These are phyloP conservation scores for Amphichorda felina DNA, from an alignment of 2,329 filamentous ascomycete species.

Conservation along the genomic window DNA sequence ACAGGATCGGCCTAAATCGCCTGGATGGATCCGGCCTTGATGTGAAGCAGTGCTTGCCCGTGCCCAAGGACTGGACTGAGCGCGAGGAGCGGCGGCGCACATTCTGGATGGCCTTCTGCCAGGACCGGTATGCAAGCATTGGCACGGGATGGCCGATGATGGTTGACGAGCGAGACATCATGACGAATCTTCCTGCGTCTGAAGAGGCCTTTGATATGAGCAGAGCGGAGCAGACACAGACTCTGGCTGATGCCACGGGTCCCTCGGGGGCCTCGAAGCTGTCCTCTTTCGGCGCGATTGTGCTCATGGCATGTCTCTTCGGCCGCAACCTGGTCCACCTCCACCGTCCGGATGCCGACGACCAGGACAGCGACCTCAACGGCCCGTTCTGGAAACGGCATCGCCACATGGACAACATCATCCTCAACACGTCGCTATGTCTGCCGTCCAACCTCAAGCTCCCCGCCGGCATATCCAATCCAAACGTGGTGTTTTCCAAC, in stretches of 20 bases:
- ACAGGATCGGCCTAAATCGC: conserved; percentile 82
- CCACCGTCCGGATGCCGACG: conserved; percentile 72
- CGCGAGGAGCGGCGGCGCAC: conserved; percentile 81
- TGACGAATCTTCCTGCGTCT: conserved; percentile 71
- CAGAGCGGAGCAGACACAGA: conserved; percentile 58
- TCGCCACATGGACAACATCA: conserved; percentile 74
- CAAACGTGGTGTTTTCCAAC: conserved; percentile 86
- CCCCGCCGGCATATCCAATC: conserved; percentile 60
- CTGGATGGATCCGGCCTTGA: conserved; percentile 74
- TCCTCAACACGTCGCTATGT: conserved; percentile 75
- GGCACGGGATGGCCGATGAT: conserved; percentile 96
- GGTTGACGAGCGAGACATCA: conserved; percentile 82
- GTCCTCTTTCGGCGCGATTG: conserved; percentile 67
- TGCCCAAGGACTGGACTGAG: conserved; percentile 87
- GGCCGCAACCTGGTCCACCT: conserved; percentile 85
- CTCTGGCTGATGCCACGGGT: conserved; percentile 57
- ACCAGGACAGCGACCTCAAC: conserved; percentile 77
- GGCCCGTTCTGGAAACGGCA: conserved; percentile 95
- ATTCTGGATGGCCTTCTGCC: conserved; percentile 89
- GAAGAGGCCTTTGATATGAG: conserved; percentile 80
- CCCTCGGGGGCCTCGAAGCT: conserved; percentile 63
- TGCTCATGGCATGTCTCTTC: conserved; percentile 80
- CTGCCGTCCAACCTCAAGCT: conserved; percentile 74
- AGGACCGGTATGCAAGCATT: conserved; percentile 88
- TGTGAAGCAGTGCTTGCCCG: conserved; percentile 82